phyloP scores from a whole-genome alignment of 306 rosid species.

The Mimosa bimucronata region DNA sequence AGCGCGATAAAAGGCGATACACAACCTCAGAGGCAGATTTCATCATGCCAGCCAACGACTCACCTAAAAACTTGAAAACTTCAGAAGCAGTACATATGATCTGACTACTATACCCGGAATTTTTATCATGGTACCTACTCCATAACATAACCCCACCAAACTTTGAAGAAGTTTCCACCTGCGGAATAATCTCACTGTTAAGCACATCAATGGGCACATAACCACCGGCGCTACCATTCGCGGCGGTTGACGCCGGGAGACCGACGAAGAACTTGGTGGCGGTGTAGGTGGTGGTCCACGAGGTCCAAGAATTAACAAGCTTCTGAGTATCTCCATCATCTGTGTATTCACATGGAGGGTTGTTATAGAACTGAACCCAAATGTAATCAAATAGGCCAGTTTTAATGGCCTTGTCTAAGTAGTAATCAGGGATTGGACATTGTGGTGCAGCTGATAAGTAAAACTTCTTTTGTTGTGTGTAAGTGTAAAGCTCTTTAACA shows the following conservation, averaged over 20 bases:
- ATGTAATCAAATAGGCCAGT: not conserved
- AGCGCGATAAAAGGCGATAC: not conserved
- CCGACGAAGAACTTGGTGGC: conserved; percentile 42
- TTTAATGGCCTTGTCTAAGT: not conserved
- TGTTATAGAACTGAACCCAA: conserved; percentile 3
- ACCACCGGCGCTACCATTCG: conserved; percentile 25
- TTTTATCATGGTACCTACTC: not conserved
- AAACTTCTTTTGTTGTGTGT: conserved; percentile 17
- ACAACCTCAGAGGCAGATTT: not conserved
- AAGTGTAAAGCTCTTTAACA: not conserved
- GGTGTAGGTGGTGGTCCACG: conserved; percentile 30
- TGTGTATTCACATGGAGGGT: not conserved
- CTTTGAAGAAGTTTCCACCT: conserved; percentile 35
- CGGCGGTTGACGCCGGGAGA: conserved; percentile 47
- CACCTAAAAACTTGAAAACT: not conserved
- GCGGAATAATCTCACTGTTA: conserved; percentile 46
- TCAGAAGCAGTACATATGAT: not conserved
- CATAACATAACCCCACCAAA: conserved; percentile 11
- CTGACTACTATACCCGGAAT: not conserved
- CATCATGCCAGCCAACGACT: not conserved
- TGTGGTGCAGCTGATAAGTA: conserved; percentile 55
- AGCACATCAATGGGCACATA: conserved; percentile 46
- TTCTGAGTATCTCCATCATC: conserved; percentile 4
- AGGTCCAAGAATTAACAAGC: conserved; percentile 43
- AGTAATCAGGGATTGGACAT: not conserved